A percentile compares a stretch with the other conserved stretches of the same genome.
Conservation (phyloP, 495 filamentous ascomycete genomes). For the Trichoderma asperelloides region DNA sequence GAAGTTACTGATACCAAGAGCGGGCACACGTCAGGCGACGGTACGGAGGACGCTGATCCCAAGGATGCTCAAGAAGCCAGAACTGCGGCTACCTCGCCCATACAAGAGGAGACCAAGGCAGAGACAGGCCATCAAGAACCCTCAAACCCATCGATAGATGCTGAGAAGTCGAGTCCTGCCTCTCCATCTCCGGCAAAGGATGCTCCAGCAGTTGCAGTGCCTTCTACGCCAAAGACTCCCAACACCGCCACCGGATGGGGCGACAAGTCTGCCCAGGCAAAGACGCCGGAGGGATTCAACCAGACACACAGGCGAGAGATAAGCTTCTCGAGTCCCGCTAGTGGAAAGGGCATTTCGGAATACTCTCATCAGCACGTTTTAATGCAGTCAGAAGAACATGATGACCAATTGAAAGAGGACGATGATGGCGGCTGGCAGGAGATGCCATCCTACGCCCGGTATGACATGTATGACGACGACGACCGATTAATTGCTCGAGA, state of each 20-base stretch:
- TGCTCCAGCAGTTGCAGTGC: not conserved
- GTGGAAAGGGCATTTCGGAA: slow-evolving; percentile 51
- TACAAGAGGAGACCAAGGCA: not conserved
- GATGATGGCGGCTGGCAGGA: slow-evolving; percentile 69
- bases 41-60: not conserved
- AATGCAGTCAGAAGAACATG: slow-evolving; percentile 33
- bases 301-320: not conserved
- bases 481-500: slow-evolving; percentile 77
- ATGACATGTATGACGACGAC: slow-evolving; percentile 93
- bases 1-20: slow-evolving; percentile 10
- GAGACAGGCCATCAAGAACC: not conserved
- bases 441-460: slow-evolving; percentile 88
- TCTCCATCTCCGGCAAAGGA: not conserved
- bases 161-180: not conserved
- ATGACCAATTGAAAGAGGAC: slow-evolving; percentile 29
- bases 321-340: not conserved
- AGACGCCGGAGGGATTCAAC: not conserved
- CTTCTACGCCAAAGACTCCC: not conserved
- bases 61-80: not conserved
- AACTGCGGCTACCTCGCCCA: not conserved
- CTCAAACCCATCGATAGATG: not conserved
- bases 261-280: not conserved
- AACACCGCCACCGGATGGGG: not conserved
- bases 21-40: not conserved
- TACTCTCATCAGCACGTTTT: slow-evolving; percentile 86